Evolutionary conservation across 495 filamentous ascomycete species (phyloP).

Genomic region (Cercophora newfieldiana): DNA sequence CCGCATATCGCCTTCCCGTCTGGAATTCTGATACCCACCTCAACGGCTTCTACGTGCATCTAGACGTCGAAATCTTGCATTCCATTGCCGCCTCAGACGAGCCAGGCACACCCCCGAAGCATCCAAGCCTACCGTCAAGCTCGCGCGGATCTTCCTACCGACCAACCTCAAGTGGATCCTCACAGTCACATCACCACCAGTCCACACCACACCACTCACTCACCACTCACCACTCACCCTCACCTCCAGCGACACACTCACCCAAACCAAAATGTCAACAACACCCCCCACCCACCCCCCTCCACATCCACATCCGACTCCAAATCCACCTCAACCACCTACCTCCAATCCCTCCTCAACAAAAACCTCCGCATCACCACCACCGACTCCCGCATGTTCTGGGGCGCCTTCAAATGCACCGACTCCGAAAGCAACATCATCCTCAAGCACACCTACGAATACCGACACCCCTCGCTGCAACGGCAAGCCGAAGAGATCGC

Average conservation of each 20-base stretch:
- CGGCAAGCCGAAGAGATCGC: conserved; percentile 47
- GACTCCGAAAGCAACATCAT: conserved; percentile 89
- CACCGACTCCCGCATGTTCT: conserved; percentile 83
- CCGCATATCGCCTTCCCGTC: not conserved
- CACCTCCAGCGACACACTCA: not conserved
- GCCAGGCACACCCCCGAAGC: not conserved
- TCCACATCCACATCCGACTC: not conserved
- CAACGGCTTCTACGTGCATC: not conserved
- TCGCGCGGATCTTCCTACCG: not conserved
- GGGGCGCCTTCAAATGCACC: conserved; percentile 89
- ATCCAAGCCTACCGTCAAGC: not conserved
- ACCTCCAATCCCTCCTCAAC: conserved; percentile 57
- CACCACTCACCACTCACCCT: not conserved
- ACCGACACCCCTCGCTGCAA: conserved; percentile 67
- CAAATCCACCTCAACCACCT: conserved; percentile 35
- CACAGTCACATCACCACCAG: not conserved
- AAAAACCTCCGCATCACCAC: conserved; percentile 76
- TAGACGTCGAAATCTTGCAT: not conserved
- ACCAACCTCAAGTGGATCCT: too few relatives aligned
- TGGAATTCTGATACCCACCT: not conserved
- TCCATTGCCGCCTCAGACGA: not conserved
- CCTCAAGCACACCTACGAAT: conserved; percentile 81
- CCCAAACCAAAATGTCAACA: not conserved
- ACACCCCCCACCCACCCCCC: not conserved
- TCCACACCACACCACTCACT: not conserved